phyloP scores from a whole-genome alignment of 306 rosid species.

The Hippophae gyantsensis region DNA sequence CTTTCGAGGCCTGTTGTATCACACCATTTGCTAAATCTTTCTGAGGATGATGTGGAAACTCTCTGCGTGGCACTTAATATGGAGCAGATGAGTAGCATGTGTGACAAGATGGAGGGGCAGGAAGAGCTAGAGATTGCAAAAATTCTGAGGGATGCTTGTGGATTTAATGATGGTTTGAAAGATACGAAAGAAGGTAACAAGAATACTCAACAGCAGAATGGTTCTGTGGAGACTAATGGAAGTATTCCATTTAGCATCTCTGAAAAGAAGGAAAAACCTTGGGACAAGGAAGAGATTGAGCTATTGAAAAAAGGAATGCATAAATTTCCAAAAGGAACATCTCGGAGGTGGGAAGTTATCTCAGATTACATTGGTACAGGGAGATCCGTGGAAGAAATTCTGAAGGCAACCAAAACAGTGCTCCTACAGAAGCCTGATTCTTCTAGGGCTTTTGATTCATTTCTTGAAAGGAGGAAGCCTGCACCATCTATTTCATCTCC shows the following conservation, averaged over 20 bases:
- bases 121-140: conserved; percentile 39
- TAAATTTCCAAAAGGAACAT: conserved; percentile 91
- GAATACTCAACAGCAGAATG: conserved; percentile 41
- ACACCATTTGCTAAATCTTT: conserved; percentile 38
- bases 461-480: conserved; percentile 93
- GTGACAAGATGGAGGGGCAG: conserved; percentile 66
- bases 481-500: conserved; percentile 81
- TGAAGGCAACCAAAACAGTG: conserved; percentile 88
- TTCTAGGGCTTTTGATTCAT: conserved; percentile 79
- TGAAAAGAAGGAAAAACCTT: conserved; percentile 87
- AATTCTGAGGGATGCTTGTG: conserved; percentile 45
- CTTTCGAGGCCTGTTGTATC: conserved; percentile 52
- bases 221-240: conserved; percentile 49
- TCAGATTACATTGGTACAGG: conserved; percentile 89
- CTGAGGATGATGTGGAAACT: conserved; percentile 65
- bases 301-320: conserved; percentile 75
- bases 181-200: conserved; percentile 31
- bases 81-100: conserved; percentile 54
- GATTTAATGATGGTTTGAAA: conserved; percentile 31
- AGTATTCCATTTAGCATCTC: conserved; percentile 24
- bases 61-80: conserved; percentile 61
- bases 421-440: conserved; percentile 97
- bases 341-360: conserved; percentile 94
- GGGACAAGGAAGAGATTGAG: conserved; percentile 90
- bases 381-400: conserved; percentile 91